A percentile compares a stretch with the other conserved stretches of the same genome.
Evolutionary conservation across 2,329 filamentous ascomycete genomes (phyloP).

Genomic region (Aureobasidium sp.): DNA sequence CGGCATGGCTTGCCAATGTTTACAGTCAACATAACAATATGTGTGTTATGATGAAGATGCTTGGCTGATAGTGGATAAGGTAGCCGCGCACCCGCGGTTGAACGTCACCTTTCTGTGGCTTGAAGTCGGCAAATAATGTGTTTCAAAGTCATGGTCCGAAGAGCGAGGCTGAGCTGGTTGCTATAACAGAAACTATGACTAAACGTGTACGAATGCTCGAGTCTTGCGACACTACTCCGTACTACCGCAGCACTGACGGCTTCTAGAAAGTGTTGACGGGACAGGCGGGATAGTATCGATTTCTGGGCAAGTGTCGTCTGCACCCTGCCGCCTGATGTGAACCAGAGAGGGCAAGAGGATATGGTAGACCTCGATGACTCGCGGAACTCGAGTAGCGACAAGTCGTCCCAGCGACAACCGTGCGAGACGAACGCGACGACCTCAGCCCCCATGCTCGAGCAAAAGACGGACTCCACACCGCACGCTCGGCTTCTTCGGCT

Average conservation of each 20-base stretch:
- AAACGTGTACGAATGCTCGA: constrained; percentile 2
- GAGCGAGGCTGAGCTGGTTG: constrained; percentile 4
- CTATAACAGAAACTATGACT: constrained; percentile 10
- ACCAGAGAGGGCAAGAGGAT: not conserved
- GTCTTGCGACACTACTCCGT: not conserved
- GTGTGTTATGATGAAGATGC: not conserved
- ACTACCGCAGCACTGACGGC: constrained; percentile 2
- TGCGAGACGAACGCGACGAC: not conserved
- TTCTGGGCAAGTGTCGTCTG: not conserved
- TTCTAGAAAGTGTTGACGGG: constrained; percentile 2
- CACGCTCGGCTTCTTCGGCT: not conserved
- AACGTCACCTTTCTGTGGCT: not conserved
- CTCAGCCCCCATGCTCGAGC: not conserved
- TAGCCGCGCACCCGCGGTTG: not conserved
- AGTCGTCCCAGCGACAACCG: constrained; percentile 8
- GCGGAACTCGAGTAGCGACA: not conserved
- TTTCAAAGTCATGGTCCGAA: not conserved
- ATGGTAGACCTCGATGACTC: not conserved
- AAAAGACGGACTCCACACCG: not conserved
- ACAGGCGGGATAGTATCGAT: not conserved
- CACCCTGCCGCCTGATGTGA: not conserved
- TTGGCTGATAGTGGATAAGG: not conserved
- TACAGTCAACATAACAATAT: not conserved
- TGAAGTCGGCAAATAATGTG: not conserved
- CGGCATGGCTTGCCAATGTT: not conserved